Conservation (phyloP, 139 green algal genomes). For the Choricystis sp. region DNA sequence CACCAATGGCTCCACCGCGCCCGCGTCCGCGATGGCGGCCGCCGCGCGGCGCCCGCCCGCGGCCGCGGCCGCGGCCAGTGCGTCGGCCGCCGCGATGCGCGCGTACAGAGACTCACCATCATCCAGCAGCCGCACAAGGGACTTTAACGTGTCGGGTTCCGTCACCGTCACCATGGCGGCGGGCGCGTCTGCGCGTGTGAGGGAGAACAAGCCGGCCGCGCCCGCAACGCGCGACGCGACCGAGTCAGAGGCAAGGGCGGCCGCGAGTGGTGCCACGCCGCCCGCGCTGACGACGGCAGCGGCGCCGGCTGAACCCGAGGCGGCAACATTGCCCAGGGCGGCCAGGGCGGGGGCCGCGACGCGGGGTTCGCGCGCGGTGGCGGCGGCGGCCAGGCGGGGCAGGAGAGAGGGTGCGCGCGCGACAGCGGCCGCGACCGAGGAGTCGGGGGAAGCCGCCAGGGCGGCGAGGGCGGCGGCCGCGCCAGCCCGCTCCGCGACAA, state of each 20-base stretch:
- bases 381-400: not conserved
- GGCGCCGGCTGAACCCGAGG: not conserved
- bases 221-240: not conserved
- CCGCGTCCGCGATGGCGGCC: no score
- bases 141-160: no score
- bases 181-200: not conserved
- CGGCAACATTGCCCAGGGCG: not conserved
- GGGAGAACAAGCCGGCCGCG: not conserved
- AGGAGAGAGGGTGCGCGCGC: not conserved
- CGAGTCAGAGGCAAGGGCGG: not conserved
- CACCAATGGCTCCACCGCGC: not conserved
- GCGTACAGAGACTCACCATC: not conserved
- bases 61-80: not conserved
- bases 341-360: not conserved
- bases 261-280: not conserved
- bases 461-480: not conserved
- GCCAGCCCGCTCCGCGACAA: no score
- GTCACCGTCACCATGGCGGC: no score
- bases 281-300: not conserved
- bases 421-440: not conserved
- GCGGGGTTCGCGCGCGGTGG: not conserved
- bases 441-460: not conserved
- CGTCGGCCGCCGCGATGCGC: not conserved
- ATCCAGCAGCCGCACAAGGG: no score
- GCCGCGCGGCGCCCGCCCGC: no score